Percentiles rank a stretch among this genome's conserved stretches.
Conservation (phyloP, 139 green algal species). For the Zygnema cylindricum region DNA sequence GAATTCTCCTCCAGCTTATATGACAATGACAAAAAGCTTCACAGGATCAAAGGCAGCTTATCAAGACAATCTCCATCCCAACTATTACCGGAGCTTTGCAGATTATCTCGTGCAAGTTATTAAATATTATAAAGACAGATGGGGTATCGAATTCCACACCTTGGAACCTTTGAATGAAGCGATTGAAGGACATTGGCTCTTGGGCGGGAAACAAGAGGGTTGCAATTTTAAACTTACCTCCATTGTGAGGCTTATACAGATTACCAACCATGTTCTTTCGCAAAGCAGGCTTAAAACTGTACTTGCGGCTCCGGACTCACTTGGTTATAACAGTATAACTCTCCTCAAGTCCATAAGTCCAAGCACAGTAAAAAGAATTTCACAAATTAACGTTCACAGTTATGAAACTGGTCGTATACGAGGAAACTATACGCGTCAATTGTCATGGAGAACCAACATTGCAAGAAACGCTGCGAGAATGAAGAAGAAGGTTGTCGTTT, state of each 20-base stretch:
- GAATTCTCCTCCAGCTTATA: slow-evolving; percentile 62
- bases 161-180: slow-evolving; percentile 66
- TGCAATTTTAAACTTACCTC: slow-evolving; percentile 44
- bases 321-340: not conserved
- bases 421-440: not conserved
- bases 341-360: not conserved
- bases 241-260: not conserved
- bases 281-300: not conserved
- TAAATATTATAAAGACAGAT: slow-evolving; percentile 24
- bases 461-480: slow-evolving; percentile 8
- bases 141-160: slow-evolving; percentile 39
- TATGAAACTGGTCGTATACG: not conserved
- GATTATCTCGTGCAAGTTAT: slow-evolving; percentile 60
- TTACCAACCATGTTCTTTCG: not conserved
- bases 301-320: not conserved
- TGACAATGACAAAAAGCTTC: slow-evolving; percentile 46
- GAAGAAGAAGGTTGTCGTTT: slow-evolving; percentile 52
- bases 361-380: not conserved
- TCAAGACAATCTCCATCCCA: slow-evolving; percentile 50
- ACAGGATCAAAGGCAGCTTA: slow-evolving; percentile 15
- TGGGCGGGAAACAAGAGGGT: slow-evolving; percentile 61
- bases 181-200: slow-evolving; percentile 37
- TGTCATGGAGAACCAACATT: not conserved
- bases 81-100: slow-evolving; percentile 50
- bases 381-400: not conserved